Percentiles rank a stretch among this genome's conserved stretches.
Conservation (phyloP, 2,329 filamentous ascomycete species). For the Sclerotinia trifoliorum region DNA sequence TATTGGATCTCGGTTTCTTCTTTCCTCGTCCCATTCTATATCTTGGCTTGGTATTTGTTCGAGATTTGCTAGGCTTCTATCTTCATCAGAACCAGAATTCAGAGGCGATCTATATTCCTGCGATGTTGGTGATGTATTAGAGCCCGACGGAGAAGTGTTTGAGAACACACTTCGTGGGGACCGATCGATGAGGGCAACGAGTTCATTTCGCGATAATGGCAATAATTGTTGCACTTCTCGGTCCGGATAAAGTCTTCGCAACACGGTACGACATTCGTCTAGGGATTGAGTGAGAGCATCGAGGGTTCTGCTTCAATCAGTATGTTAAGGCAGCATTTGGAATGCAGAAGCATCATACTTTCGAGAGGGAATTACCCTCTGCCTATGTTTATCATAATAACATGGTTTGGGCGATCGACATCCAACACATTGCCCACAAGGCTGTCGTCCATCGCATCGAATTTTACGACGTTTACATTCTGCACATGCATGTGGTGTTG, state of each 20-base stretch:
- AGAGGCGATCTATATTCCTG: constrained; percentile 51
- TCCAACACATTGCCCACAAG: constrained; percentile 79
- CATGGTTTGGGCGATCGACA: constrained; percentile 77
- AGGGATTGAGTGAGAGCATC: constrained; percentile 63
- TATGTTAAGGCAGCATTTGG: constrained; percentile 23
- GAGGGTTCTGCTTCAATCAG: constrained; percentile 48
- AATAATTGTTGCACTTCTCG: constrained; percentile 53
- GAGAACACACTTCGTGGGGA: constrained; percentile 38
- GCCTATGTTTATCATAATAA: constrained; percentile 77
- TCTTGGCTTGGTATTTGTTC: constrained; percentile 68
- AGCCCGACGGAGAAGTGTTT: constrained; percentile 53
- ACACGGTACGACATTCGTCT: constrained; percentile 63
- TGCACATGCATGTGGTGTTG: constrained; percentile 65
- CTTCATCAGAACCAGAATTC: constrained; percentile 50
- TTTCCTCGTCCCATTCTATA: constrained; percentile 66
- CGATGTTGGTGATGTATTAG: constrained; percentile 51
- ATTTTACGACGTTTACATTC: constrained; percentile 81
- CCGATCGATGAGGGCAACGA: constrained; percentile 57
- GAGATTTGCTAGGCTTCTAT: constrained; percentile 50
- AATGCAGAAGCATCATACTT: constrained; percentile 53
- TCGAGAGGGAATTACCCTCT: constrained; percentile 72
- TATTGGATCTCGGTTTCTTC: constrained; percentile 53
- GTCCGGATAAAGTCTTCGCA: constrained; percentile 61
- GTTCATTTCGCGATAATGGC: constrained; percentile 57
- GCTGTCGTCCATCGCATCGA: constrained; percentile 77